Conservation (phyloP, 768 basidiomycete genomes). For the Fistulinella prunicolor region DNA sequence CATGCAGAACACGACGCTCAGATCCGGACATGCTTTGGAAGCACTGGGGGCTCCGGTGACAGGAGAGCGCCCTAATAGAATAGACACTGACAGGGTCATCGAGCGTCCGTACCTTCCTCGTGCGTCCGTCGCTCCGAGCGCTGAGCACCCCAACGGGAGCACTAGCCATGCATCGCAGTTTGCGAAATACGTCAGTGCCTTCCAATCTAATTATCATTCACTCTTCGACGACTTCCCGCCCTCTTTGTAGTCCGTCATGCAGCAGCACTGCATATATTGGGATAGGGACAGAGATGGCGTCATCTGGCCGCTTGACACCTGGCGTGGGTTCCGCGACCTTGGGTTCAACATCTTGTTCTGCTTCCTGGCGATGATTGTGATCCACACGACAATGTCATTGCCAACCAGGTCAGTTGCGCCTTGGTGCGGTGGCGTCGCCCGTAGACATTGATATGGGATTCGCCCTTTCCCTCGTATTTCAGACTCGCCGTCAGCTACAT, state of each 20-base stretch:
- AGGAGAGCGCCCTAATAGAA: constrained; percentile 14
- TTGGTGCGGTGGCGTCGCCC: not conserved
- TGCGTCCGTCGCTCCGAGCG: constrained; percentile 27
- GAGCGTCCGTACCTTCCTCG: constrained; percentile 29
- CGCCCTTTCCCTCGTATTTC: not conserved
- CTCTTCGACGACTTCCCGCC: not conserved
- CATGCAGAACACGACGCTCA: constrained; percentile 19
- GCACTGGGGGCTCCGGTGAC: constrained; percentile 25
- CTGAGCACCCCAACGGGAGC: constrained; percentile 23
- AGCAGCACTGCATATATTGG: constrained; percentile 42
- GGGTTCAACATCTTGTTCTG: constrained; percentile 40
- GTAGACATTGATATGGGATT: not conserved
- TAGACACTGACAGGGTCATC: constrained; percentile 26
- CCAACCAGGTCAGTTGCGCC: constrained; percentile 25
- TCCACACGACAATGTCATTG: constrained; percentile 37
- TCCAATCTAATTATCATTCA: not conserved
- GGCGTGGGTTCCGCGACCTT: constrained; percentile 38
- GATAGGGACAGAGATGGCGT: constrained; percentile 41
- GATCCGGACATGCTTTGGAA: constrained; percentile 14
- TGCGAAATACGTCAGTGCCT: constrained; percentile 18
- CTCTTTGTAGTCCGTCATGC: constrained; percentile 38
- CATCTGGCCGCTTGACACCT: constrained; percentile 46
- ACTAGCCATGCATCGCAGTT: constrained; percentile 17
- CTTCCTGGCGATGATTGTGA: constrained; percentile 33
- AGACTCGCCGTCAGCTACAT: constrained; percentile 25